Base-by-base conservation (phyloP, 108 stramenopile genomes). In the Nannochloropsis gaditana region DNA sequence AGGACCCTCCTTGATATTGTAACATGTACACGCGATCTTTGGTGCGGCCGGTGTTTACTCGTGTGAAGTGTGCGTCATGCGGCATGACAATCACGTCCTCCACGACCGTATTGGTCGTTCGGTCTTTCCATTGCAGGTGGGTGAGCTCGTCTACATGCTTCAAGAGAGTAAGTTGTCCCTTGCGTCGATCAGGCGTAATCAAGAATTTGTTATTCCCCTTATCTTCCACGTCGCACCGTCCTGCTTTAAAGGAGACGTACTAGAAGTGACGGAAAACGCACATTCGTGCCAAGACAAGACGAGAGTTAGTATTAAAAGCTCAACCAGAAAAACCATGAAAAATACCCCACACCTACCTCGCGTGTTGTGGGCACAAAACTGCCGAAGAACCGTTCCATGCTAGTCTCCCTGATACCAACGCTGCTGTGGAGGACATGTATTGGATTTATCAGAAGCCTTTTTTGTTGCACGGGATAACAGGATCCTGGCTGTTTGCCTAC, bases 51-150 rank as follows among this genome's bases (percentile, higher is more conserved):
- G 92, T 92, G 82, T 91, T 79, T 11, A 92, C 92, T 87, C 89
- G 88, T 41, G 79, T 88, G 82, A 91, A 92, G 43, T 87, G 47
- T 5, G 86, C 86, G 47, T 92, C 91, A 19, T 90, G 89, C 6
- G 90, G 88, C 21, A 92, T 45, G n/a, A 92, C 90, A 5, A 92
- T 86, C 11, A 90, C 41, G 44, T 92, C 92, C 73, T 92, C 89
- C 9, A 81, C 90, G 41, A 85, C 83, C 21, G 83, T 45, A 5
- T 84, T 85, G 86, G 82, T 87, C 21, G 87, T 44, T 44, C 90
- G 83, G 86, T 92, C 87, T 82, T 87, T 89, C 92, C 92, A 92
- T 45, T 90, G 44, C 89, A 92, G 87, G 47, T 92, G 92, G 50
- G 91, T 59, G 41, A 92, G 84, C 19, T 91, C 92, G 47, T 90